These are phyloP conservation scores for Epichloe bromicola DNA, from an alignment of 2,329 filamentous ascomycete species.

Conservation along the genomic window DNA sequence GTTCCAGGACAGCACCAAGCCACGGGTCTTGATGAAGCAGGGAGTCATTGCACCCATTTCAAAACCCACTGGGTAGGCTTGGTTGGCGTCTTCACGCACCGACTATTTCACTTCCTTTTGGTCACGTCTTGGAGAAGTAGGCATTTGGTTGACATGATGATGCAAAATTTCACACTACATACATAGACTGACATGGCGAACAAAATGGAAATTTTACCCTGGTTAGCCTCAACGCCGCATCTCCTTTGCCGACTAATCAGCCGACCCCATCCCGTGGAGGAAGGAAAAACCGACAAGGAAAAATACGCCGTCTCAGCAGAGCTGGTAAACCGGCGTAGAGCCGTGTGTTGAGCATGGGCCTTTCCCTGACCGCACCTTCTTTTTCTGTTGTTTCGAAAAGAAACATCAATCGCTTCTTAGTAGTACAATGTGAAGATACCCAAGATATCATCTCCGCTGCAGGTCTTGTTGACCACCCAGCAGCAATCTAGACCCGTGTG, in stretches of 20 bases:
- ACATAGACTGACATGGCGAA: neutral
- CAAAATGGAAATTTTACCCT: neutral
- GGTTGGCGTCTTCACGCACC: neutral
- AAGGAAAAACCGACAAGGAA: neutral
- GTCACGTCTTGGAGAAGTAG: neutral
- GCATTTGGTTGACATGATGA: neutral
- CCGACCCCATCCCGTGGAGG: too few relatives aligned
- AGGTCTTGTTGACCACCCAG: neutral
- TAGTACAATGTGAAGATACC: neutral
- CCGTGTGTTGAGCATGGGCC: neutral
- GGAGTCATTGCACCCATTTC: constrained; percentile 81
- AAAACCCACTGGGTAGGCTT: constrained; percentile 45
- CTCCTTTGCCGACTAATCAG: neutral
- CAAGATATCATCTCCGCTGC: neutral
- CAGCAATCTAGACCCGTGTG: neutral
- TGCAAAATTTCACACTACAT: neutral
- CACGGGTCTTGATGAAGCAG: constrained; percentile 79
- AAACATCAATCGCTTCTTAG: neutral
- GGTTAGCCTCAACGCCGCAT: neutral
- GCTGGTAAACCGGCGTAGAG: neutral
- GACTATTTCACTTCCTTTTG: neutral
- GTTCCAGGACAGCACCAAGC: constrained; percentile 81
- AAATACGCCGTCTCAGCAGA: neutral
- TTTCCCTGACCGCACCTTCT: too few relatives aligned
- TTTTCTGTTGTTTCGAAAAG: neutral